Base-by-base conservation (phyloP, 2,329 filamentous ascomycete species). In the Monosporascus sp. region DNA sequence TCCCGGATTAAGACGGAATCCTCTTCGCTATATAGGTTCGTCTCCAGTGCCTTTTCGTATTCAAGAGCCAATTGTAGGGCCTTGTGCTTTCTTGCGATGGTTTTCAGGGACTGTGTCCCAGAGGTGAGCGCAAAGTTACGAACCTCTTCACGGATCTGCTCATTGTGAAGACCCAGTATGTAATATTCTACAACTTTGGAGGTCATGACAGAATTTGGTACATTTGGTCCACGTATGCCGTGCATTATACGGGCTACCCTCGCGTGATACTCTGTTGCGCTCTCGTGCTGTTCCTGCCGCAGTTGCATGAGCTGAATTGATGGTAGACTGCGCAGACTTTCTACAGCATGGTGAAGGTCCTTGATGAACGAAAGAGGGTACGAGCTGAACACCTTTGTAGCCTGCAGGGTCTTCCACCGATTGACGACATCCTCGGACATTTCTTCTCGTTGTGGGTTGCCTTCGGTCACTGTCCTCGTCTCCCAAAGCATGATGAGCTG, bases 21-120 rank as follows among this genome's bases (percentile, higher is more conserved):
- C 1, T 65, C 50, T 3, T 68, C 65, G 0, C 70, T 63, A 57
- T 82, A 86, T 1, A 76, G 51, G 11, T 72, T 69, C 37, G 76
- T 77, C 20, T 74, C 72, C 3, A 85, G 60, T 3, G 79, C 81
- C 54, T 70, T 74, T 58, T 83, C 77, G 53, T 84, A 80, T 48
- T 85, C 79, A 22, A 68, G 63, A 5, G 77, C 80, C 28, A 86
- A 73, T 59, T 85, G 78, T 17, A 85, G 64, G 49, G 72, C 74
- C 63, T 79, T 80, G 65, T 86, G 83, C 37, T 70, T 72, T 51
- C 73, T 73, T 2, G 74, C 72, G 6, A 80, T 66, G 2, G 71
- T 71, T 18, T 68, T 69, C 17, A 85, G 61, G 14, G 60, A 68
- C 4, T 61, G 57, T 15, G 52, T 51, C 8, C 57, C 58, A 17